These are phyloP conservation scores for Darksidea phi DNA, from an alignment of 495 filamentous ascomycete species.

Conservation along the genomic window DNA sequence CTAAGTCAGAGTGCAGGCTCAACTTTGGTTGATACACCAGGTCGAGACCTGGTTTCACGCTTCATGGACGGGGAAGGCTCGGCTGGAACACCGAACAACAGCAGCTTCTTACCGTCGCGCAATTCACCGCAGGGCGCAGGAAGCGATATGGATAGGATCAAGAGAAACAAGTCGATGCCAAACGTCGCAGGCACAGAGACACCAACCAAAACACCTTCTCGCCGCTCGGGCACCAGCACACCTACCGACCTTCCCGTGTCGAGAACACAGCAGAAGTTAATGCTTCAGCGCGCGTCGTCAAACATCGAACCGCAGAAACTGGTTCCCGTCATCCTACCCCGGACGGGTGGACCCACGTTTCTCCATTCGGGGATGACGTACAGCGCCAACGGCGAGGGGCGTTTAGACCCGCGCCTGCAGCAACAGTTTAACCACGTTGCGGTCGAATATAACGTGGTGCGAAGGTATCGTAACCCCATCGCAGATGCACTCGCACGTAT, in stretches of 20 bases:
- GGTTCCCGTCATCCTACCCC: constrained; percentile 46
- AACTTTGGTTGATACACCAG: constrained; percentile 47
- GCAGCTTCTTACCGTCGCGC: constrained; percentile 37
- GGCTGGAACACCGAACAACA: constrained; percentile 35
- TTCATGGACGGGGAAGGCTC: constrained; percentile 40
- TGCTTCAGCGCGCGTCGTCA: constrained; percentile 66
- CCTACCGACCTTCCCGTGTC: constrained; percentile 51
- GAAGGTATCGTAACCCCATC: constrained; percentile 65
- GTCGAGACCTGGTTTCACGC: constrained; percentile 38
- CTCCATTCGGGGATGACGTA: constrained; percentile 41
- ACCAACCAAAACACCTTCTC: constrained; percentile 22
- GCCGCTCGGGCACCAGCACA: constrained; percentile 34
- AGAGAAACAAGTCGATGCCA: constrained; percentile 36
- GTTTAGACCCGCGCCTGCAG: constrained; percentile 50
- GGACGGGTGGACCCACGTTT: constrained; percentile 41
- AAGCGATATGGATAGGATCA: constrained; percentile 23
- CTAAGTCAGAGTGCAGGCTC: constrained; percentile 41
- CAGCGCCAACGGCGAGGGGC: constrained; percentile 43
- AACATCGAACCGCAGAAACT: constrained; percentile 56
- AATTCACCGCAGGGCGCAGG: constrained; percentile 20
- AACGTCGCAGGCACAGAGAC: constrained; percentile 29
- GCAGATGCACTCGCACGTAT: constrained; percentile 57
- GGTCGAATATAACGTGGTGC: constrained; percentile 66
- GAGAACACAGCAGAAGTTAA: constrained; percentile 69
- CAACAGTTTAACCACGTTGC: constrained; percentile 61